Conservation (phyloP, 441 rosid genomes). For the Metrosideros polymorpha region DNA sequence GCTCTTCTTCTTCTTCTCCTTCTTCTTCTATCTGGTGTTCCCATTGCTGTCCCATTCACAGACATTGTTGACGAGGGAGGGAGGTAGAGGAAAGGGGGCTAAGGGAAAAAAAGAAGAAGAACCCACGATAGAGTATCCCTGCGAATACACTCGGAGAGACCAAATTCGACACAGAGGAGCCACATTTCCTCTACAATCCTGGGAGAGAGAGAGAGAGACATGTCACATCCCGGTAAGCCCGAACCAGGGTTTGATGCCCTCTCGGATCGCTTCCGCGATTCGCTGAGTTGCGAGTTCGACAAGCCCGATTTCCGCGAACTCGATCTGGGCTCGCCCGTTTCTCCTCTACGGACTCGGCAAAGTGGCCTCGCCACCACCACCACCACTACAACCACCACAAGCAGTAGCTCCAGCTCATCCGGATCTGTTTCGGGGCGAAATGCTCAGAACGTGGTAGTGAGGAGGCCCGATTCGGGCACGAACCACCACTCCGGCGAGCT, state of each 20-base stretch:
- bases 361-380: conserved; percentile 18
- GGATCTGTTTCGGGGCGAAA: neutral
- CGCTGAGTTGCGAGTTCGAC: conserved; percentile 28
- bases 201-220: neutral
- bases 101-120: neutral
- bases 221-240: neutral
- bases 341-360: conserved; percentile 51
- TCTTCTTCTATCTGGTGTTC: neutral
- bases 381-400: conserved; percentile 6
- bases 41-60: conserved; percentile 10
- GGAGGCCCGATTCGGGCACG: neutral
- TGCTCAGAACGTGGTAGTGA: neutral
- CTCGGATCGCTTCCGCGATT: conserved; percentile 39
- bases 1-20: neutral
- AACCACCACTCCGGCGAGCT: conserved; percentile 8
- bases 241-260: conserved; percentile 12
- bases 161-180: neutral
- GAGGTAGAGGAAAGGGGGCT: neutral
- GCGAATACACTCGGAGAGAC: neutral
- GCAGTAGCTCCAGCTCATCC: conserved; percentile 8
- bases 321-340: conserved; percentile 19
- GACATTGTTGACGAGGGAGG: conserved; percentile 18
- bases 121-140: neutral
- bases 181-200: neutral
- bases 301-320: conserved; percentile 14